A percentile compares a stretch with the other conserved stretches of the same genome.
phyloP scores from a whole-genome alignment of 345 rosid species.

The Barbarea vulgaris region DNA sequence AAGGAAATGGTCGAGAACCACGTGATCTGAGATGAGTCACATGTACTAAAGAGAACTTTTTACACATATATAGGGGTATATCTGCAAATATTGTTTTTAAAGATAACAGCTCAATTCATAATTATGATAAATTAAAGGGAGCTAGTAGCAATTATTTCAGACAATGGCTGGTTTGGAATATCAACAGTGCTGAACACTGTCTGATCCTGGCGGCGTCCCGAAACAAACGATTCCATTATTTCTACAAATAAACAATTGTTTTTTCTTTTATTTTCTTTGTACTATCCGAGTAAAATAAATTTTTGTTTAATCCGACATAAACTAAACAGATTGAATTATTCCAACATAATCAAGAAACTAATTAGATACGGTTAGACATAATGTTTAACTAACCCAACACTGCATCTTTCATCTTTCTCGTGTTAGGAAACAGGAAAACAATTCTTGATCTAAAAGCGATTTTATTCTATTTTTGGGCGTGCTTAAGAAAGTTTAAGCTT shows the following conservation, averaged over 20 bases:
- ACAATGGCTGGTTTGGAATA: conserved; percentile 18
- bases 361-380: conserved; percentile 15
- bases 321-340: background rate
- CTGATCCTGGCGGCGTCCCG: background rate
- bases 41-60: background rate
- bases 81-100: background rate
- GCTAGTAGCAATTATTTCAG: background rate
- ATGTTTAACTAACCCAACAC: conserved; percentile 17
- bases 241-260: background rate
- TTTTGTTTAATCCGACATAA: background rate
- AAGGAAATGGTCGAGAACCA: conserved; percentile 17
- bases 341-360: conserved; percentile 15
- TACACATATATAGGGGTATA: background rate
- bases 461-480: no score
- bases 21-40: conserved; percentile 23
- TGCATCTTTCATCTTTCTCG: background rate
- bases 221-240: conserved; percentile 29
- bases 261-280: no score
- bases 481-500: background rate
- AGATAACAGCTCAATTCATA: background rate
- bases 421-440: conserved; percentile 20
- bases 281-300: background rate
- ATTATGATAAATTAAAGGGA: background rate
- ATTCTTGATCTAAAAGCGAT: background rate
- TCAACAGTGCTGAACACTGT: background rate